phyloP scores from a whole-genome alignment of 805 yeast genomes.

The Cyberlindnera mycetangii region DNA sequence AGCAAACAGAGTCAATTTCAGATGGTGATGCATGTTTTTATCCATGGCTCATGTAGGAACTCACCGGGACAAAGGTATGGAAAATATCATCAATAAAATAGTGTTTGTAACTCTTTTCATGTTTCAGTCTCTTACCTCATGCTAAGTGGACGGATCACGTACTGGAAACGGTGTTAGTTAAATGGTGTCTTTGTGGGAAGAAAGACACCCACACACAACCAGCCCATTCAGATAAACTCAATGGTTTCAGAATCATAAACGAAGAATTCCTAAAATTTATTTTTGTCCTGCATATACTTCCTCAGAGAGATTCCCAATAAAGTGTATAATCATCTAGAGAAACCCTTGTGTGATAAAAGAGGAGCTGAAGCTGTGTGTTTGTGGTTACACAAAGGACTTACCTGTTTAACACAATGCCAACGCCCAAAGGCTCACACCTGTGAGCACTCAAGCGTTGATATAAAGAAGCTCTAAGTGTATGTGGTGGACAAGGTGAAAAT shows the following conservation, averaged over 20 bases:
- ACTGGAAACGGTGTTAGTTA: slow-evolving; percentile 10
- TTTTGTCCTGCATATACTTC: slow-evolving; percentile 75
- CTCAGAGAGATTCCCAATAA: slow-evolving; percentile 48
- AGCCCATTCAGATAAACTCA: neutral
- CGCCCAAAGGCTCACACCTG: slow-evolving; percentile 1
- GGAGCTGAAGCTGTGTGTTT: neutral
- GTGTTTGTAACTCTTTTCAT: neutral
- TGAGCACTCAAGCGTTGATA: neutral
- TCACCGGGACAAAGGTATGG: slow-evolving; percentile 44
- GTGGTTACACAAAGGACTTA: slow-evolving; percentile 1
- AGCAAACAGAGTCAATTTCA: slow-evolving; percentile 42
- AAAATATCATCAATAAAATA: slow-evolving; percentile 22
- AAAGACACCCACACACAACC: neutral
- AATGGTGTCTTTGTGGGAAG: too few relatives aligned
- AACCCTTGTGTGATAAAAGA: too few relatives aligned
- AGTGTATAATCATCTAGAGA: slow-evolving; percentile 33
- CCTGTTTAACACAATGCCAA: slow-evolving; percentile 1
- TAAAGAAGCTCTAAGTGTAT: neutral
- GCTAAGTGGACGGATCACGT: too few relatives aligned
- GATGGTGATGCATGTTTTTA: slow-evolving; percentile 97
- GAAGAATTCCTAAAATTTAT: slow-evolving; percentile 67
- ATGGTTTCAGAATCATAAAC: slow-evolving; percentile 54
- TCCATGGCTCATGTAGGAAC: slow-evolving; percentile 69
- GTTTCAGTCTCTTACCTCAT: too few relatives aligned
- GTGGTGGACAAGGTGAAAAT: neutral